A percentile compares a stretch with the other conserved stretches of the same genome.
phyloP scores from a whole-genome alignment of 257 asterid genomes.

The Knoxia roxburghii region DNA sequence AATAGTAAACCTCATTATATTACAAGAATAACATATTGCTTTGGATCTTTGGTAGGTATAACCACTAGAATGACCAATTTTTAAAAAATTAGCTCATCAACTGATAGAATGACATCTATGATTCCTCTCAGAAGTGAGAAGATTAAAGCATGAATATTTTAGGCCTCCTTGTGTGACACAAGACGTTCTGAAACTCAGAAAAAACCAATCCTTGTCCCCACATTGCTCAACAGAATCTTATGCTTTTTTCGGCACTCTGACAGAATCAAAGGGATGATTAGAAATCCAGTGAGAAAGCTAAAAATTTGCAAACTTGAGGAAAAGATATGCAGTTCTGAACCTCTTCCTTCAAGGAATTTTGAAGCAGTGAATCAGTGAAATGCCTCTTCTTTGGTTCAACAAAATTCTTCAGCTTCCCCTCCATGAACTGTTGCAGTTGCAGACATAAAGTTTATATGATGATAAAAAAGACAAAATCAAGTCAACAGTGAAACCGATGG shows the following conservation, averaged over 20 bases:
- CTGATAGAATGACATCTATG: background rate
- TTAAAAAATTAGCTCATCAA: background rate
- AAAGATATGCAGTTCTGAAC: background rate
- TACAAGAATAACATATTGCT: background rate
- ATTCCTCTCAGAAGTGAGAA: background rate
- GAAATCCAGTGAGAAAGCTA: background rate
- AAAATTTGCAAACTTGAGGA: background rate
- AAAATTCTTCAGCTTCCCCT: conserved; percentile 27
- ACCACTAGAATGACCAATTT: background rate
- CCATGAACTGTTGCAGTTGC: conserved; percentile 29
- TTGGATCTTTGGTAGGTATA: background rate
- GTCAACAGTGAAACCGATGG: conserved; percentile 1
- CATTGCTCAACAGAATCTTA: background rate
- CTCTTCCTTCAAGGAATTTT: conserved; percentile 49
- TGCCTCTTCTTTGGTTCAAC: conserved; percentile 50
- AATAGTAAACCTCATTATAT: background rate
- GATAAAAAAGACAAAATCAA: background rate
- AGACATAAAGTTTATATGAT: background rate
- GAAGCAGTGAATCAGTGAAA: conserved; percentile 33
- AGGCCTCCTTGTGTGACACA: background rate
- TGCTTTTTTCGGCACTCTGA: background rate
- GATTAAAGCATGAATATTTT: background rate
- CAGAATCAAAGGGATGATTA: background rate
- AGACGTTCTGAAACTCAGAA: background rate
- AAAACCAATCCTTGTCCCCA: background rate